Conservation (phyloP, 176 grass and related monocot species). For the Cenchrus americanus region DNA sequence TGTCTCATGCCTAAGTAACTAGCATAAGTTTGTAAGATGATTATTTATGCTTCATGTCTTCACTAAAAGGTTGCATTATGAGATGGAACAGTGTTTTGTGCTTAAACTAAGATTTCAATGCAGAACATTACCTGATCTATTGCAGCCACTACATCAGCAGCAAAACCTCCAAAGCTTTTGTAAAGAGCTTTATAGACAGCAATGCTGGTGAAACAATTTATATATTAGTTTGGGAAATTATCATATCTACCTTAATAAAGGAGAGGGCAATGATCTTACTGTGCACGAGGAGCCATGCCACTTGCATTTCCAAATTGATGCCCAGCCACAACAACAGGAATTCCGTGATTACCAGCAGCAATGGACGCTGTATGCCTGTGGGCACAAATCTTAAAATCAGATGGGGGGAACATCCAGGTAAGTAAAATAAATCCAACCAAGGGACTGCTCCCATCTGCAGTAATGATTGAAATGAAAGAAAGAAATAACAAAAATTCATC, state of each 20-base stretch:
- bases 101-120: slow-evolving; percentile 16
- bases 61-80: neutral
- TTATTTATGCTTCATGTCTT: neutral
- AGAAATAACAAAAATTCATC: slow-evolving; percentile 19
- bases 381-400: slow-evolving; percentile 27
- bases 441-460: neutral
- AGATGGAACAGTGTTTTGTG: neutral
- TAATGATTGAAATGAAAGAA: neutral
- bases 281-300: slow-evolving; percentile 99
- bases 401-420: neutral
- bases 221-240: slow-evolving; percentile 26
- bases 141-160: slow-evolving; percentile 99
- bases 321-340: slow-evolving; percentile 85
- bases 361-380: slow-evolving; percentile 95
- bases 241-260: slow-evolving; percentile 2
- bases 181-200: slow-evolving; percentile 99
- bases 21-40: neutral
- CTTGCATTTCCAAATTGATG: slow-evolving; percentile 97
- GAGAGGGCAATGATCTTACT: slow-evolving; percentile 63
- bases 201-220: slow-evolving; percentile 61
- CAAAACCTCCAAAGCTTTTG: slow-evolving; percentile 98
- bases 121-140: slow-evolving; percentile 83
- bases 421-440: neutral
- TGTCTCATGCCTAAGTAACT: neutral
- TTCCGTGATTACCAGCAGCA: slow-evolving; percentile 91